These are phyloP conservation scores for Mortierella sp. DNA, from an alignment of 371 early-diverging fungal species.

Conservation along the genomic window DNA sequence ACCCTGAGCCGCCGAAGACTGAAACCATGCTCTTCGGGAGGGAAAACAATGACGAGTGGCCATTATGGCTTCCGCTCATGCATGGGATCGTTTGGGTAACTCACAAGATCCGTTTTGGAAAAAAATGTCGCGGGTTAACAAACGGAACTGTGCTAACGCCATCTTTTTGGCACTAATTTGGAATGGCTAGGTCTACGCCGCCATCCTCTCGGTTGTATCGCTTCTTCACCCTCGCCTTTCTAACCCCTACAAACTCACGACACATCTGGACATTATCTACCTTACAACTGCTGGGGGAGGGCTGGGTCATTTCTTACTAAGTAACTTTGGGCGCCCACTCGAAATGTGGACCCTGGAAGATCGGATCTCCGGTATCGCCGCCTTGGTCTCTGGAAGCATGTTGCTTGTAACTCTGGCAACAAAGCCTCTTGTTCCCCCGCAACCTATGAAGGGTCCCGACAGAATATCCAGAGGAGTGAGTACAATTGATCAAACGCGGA, in stretches of 20 bases:
- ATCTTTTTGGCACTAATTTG: background rate
- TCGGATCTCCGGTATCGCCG: constrained; percentile 39
- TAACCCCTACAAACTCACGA: constrained; percentile 37
- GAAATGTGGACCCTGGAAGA: constrained; percentile 50
- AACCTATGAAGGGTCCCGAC: constrained; percentile 43
- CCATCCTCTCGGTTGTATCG: constrained; percentile 46
- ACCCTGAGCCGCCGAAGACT: constrained; percentile 13
- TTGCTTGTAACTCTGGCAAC: constrained; percentile 38
- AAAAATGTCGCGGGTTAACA: background rate
- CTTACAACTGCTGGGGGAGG: constrained; percentile 42
- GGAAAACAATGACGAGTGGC: constrained; percentile 42
- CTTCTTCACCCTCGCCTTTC: constrained; percentile 50
- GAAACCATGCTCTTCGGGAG: constrained; percentile 1
- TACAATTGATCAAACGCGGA: too few species aligned
- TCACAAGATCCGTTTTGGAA: background rate
- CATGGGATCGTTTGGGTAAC: constrained; percentile 53
- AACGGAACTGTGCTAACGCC: too few species aligned
- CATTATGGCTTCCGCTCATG: constrained; percentile 52
- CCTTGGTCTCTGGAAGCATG: constrained; percentile 32
- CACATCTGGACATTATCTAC: constrained; percentile 51
- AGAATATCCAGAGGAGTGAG: constrained; percentile 39
- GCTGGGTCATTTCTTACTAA: constrained; percentile 28
- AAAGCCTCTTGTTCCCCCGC: constrained; percentile 49
- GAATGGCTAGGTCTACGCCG: constrained; percentile 34
- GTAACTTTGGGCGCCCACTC: constrained; percentile 44